phyloP scores from a whole-genome alignment of 371 early-diverging fungal species.

The Mortierella sp. region DNA sequence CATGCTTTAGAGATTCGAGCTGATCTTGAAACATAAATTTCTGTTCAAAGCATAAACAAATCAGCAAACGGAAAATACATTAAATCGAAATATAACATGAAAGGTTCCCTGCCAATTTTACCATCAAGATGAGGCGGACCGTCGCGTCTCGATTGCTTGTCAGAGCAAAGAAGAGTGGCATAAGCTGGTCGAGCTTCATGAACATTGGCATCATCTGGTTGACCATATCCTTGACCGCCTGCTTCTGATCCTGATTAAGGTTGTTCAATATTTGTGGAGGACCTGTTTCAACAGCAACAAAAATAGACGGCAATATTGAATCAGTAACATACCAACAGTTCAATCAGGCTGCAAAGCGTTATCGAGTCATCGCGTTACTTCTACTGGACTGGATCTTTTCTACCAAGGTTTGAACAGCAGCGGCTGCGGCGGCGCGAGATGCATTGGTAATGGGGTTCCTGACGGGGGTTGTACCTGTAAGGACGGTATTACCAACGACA shows the following conservation, averaged over 20 bases:
- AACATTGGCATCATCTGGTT: slow-evolving; percentile 62
- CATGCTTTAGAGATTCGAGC: slow-evolving; percentile 59
- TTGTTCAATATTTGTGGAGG: slow-evolving; percentile 49
- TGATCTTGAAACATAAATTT: slow-evolving; percentile 75
- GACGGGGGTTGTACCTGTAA: slow-evolving; percentile 1
- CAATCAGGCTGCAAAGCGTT: too few relatives aligned
- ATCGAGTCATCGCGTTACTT: slow-evolving; percentile 45
- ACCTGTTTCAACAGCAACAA: slow-evolving; percentile 30
- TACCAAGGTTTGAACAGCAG: slow-evolving; percentile 61
- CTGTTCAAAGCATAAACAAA: slow-evolving; percentile 10
- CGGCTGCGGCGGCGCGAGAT: slow-evolving; percentile 44
- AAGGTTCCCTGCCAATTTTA: background rate
- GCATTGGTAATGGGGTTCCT: slow-evolving; percentile 13
- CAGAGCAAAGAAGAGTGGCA: slow-evolving; percentile 61
- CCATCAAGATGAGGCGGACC: slow-evolving; percentile 64
- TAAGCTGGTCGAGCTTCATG: slow-evolving; percentile 59
- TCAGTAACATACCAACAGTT: too few relatives aligned
- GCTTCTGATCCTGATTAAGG: slow-evolving; percentile 62
- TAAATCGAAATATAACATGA: background rate
- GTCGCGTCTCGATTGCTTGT: slow-evolving; percentile 63
- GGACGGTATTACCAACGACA: slow-evolving; percentile 5
- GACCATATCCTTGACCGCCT: slow-evolving; percentile 59
- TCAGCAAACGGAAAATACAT: background rate
- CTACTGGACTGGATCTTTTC: slow-evolving; percentile 59
- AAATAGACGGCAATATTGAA: background rate